Percentiles rank a stretch among this genome's conserved stretches.
Evolutionary conservation across 768 basidiomycete genomes (phyloP).

Genomic region (Cantharellus anzutake): DNA sequence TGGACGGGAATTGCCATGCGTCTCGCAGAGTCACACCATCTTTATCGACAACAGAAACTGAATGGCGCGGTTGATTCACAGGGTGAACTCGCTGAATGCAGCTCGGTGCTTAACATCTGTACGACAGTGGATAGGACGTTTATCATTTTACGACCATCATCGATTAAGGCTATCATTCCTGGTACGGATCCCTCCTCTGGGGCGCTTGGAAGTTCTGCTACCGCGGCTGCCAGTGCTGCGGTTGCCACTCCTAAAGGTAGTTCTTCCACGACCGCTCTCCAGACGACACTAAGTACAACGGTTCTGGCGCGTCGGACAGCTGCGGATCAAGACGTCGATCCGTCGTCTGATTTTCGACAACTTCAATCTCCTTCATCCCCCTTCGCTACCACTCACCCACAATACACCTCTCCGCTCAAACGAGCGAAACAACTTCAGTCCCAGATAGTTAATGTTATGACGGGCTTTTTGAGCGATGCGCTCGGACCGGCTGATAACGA

Average conservation of each 20-base stretch:
- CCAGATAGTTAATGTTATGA: not conserved
- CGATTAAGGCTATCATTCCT: not conserved
- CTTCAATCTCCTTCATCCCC: no score
- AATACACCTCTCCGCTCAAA: no score
- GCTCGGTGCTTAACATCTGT: not conserved
- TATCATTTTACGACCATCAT: not conserved
- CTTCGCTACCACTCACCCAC: no score
- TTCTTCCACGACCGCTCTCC: not conserved
- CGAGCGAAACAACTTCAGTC: not conserved
- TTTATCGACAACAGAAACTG: no score
- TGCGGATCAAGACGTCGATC: not conserved
- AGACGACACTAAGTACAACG: not conserved
- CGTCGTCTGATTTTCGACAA: not conserved
- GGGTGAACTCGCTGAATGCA: not conserved
- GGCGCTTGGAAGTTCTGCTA: not conserved
- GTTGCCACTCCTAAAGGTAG: not conserved
- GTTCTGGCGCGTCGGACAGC: not conserved
- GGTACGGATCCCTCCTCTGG: not conserved
- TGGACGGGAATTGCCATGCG: not conserved
- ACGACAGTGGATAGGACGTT: not conserved
- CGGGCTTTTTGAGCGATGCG: not conserved
- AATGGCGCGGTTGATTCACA: not conserved
- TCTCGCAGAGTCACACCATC: not conserved
- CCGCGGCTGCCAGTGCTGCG: not conserved
- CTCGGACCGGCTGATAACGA: no score